Evolutionary conservation across 2,329 filamentous ascomycete genomes (phyloP).

Genomic region (Cercospora janseana): DNA sequence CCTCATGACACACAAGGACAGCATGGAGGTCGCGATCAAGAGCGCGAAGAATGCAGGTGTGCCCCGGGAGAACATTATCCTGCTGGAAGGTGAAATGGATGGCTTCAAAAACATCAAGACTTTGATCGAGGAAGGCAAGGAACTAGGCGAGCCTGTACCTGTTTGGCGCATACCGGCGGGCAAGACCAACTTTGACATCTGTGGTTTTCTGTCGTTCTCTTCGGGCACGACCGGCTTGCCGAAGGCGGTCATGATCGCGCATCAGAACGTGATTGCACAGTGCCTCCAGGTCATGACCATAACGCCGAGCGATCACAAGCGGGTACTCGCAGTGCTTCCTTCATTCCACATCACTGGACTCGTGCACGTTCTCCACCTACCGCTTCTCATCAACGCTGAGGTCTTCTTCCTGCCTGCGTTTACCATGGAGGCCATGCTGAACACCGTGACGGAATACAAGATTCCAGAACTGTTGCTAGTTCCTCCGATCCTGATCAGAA

Average conservation of each 20-base stretch:
- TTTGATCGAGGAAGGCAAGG: constrained; percentile 45
- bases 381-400: constrained; percentile 62
- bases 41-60: constrained; percentile 57
- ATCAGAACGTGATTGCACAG: constrained; percentile 58
- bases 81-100: constrained; percentile 55
- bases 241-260: constrained; percentile 50
- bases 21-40: constrained; percentile 54
- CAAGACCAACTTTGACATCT: constrained; percentile 57
- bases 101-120: constrained; percentile 53
- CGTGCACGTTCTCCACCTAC: constrained; percentile 62
- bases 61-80: constrained; percentile 52
- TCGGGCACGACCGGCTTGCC: constrained; percentile 12
- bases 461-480: constrained; percentile 58
- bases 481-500: constrained; percentile 60
- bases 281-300: constrained; percentile 59
- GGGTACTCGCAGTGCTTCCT: constrained; percentile 58
- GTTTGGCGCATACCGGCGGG: constrained; percentile 52
- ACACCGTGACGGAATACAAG: constrained; percentile 52
- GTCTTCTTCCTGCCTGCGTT: constrained; percentile 65
- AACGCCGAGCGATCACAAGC: constrained; percentile 50
- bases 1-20: constrained; percentile 56
- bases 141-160: constrained; percentile 45
- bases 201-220: constrained; percentile 53
- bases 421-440: constrained; percentile 59
- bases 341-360: constrained; percentile 65